phyloP scores from a whole-genome alignment of 2,329 filamentous ascomycete species.

The Calonectria hongkongensis region DNA sequence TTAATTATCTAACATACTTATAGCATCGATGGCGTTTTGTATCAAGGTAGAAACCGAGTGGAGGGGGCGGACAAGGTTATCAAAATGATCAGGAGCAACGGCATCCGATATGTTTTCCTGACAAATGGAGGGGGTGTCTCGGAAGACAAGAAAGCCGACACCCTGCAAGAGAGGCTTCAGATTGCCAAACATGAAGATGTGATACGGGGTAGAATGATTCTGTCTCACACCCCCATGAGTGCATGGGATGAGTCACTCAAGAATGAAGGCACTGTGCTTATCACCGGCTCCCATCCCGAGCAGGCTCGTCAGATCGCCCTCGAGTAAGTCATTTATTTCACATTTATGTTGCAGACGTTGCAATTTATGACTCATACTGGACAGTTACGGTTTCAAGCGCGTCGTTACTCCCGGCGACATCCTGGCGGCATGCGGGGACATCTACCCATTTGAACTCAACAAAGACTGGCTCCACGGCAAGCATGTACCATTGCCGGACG shows the following conservation, averaged over 20 bases:
- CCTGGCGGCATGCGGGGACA: constrained; percentile 80
- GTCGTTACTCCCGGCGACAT: constrained; percentile 93
- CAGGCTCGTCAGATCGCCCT: constrained; percentile 84
- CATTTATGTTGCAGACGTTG: constrained; percentile 33
- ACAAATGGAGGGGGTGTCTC: constrained; percentile 96
- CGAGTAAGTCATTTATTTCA: constrained; percentile 62
- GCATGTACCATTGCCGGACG: constrained; percentile 57
- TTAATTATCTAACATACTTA: constrained; percentile 33
- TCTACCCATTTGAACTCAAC: constrained; percentile 86
- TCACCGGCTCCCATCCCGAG: constrained; percentile 81
- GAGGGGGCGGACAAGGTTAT: constrained; percentile 86
- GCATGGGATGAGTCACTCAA: constrained; percentile 69
- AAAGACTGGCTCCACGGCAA: constrained; percentile 57
- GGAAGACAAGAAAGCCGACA: constrained; percentile 70
- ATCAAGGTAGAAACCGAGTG: constrained; percentile 86
- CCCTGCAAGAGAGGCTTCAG: constrained; percentile 58
- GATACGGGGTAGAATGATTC: constrained; percentile 69
- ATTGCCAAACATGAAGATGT: constrained; percentile 58
- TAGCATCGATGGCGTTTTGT: constrained; percentile 93
- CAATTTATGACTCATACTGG: constrained; percentile 27
- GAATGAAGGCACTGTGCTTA: constrained; percentile 75
- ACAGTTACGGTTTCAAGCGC: constrained; percentile 82
- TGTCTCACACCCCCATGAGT: constrained; percentile 92
- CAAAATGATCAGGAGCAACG: constrained; percentile 80
- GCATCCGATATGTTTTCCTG: constrained; percentile 93